phyloP scores from a whole-genome alignment of 495 filamentous ascomycete species.

The Aspergillus mulundensis region DNA sequence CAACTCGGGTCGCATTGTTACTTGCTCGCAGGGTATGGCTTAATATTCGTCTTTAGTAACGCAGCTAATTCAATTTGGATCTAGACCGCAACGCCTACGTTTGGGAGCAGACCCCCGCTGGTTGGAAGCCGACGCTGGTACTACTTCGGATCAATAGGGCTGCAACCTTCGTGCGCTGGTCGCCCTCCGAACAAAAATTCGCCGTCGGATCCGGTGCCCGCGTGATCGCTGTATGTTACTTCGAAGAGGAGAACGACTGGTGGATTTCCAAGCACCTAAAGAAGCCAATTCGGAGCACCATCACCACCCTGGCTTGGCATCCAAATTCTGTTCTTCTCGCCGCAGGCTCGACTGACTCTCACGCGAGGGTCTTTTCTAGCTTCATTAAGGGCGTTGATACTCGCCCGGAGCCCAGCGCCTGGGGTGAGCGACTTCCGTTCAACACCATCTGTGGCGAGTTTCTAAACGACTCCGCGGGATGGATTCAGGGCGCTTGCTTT shows the following conservation, averaged over 20 bases:
- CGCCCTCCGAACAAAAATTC: conserved; percentile 93
- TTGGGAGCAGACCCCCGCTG: conserved; percentile 85
- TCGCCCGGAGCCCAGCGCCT: conserved; percentile 80
- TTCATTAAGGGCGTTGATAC: conserved; percentile 94
- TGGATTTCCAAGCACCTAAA: conserved; percentile 99
- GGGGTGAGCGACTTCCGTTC: conserved; percentile 94
- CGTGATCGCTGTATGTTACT: conserved; percentile 97
- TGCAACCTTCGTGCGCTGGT: conserved; percentile 96
- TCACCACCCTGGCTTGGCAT: conserved; percentile 92
- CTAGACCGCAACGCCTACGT: conserved; percentile 97
- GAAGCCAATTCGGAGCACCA: conserved; percentile 94
- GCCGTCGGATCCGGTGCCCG: conserved; percentile 94
- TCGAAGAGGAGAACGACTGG: conserved; percentile 98
- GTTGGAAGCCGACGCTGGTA: conserved; percentile 96
- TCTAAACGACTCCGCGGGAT: conserved; percentile 90
- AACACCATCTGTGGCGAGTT: conserved; percentile 97
- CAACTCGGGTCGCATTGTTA: conserved; percentile 84
- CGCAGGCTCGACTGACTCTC: conserved; percentile 93
- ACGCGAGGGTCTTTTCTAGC: conserved; percentile 89
- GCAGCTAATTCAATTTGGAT: not conserved
- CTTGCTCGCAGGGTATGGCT: conserved; percentile 83
- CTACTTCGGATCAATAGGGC: conserved; percentile 96
- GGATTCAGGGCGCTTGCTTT: conserved; percentile 89
- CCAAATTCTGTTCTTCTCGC: conserved; percentile 94
- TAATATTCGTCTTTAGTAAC: conserved; percentile 1